Conservation (phyloP, 2,329 filamentous ascomycete genomes). For the Helicocarpus griseus region DNA sequence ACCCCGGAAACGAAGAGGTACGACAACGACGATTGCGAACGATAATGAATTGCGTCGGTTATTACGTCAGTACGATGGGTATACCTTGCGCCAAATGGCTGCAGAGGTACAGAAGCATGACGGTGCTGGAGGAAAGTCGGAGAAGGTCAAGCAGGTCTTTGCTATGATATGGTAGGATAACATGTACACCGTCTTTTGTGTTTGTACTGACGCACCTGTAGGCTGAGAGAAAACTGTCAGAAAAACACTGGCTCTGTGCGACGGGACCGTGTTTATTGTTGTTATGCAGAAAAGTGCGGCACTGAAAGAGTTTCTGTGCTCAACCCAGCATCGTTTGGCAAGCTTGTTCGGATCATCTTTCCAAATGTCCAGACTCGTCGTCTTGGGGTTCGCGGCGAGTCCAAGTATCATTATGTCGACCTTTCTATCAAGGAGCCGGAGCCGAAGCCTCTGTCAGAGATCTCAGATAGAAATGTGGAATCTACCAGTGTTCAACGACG, state of each 20-base stretch:
- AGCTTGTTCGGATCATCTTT: slow-evolving; percentile 91
- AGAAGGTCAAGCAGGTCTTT: slow-evolving; percentile 44
- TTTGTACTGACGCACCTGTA: slow-evolving; percentile 14
- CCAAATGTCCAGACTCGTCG: slow-evolving; percentile 87
- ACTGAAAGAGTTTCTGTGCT: slow-evolving; percentile 89
- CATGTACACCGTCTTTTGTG: not conserved
- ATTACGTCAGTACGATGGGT: slow-evolving; percentile 38
- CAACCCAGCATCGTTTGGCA: slow-evolving; percentile 95
- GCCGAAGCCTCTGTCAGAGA: slow-evolving; percentile 22
- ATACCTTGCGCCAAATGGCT: slow-evolving; percentile 38
- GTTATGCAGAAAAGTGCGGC: slow-evolving; percentile 86
- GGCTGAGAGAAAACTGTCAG: slow-evolving; percentile 39
- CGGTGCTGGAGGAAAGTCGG: slow-evolving; percentile 39
- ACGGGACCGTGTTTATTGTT: slow-evolving; percentile 85
- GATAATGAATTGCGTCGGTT: slow-evolving; percentile 40
- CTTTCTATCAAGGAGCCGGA: slow-evolving; percentile 39
- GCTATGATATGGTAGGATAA: slow-evolving; percentile 41
- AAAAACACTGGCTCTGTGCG: slow-evolving; percentile 60
- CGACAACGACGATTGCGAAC: slow-evolving; percentile 39
- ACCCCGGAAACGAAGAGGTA: slow-evolving; percentile 36
- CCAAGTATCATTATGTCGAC: slow-evolving; percentile 84
- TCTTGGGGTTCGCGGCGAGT: slow-evolving; percentile 87
- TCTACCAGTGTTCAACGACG: not conserved
- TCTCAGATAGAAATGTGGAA: not conserved
- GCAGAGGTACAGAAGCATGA: slow-evolving; percentile 41